Evolutionary conservation across 139 green algal species (phyloP), one percentile per base, ranked within the genome.

Genomic region (Pseudopediastrum boryanum): DNA sequence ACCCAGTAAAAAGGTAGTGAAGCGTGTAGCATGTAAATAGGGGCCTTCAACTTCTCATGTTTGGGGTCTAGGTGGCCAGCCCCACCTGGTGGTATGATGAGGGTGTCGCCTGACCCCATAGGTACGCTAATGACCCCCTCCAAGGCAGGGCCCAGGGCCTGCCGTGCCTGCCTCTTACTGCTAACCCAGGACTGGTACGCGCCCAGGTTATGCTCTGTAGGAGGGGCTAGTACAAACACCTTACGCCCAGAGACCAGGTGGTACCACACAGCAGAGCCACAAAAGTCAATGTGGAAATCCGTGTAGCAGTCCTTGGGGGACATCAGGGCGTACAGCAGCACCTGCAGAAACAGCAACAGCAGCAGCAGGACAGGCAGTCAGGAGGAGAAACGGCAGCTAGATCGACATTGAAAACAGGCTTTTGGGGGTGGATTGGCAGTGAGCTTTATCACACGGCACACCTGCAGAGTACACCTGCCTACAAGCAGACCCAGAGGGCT

Each of bases 71-170:
- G n/a, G n/a, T n/a, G n/a, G 50, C 50, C 23, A 66, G 12, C 10
- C 67, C 16, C 25, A 75, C 67, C 69, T 64, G 48, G 69, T 36
- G 69, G 69, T 36, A 76, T 48, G 50, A 76, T 48, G 50, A 76
- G n/a, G 56, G 69, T 76, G 2, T 27, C 16, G 3, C 69, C 48
- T 4, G 31, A 21, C 12, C 23, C 46, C 46, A 76, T 48, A 33
- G 27, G 56, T 33, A 76, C 29, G 21, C 48, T 44, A 12, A 50
- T 50, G 29, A 9, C n/a, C 6, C 69, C 48, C 8, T 31, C n/a
- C 46, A 76, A 50, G 0, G 1, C 10, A 9, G 5, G 23, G 2
- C 69, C 69, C 31, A 76, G 69, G 50, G 50, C 63, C 29, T 39
- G 38, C 3, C 69, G 12, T 6, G 27, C 6, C 48, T 76, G 69